Base-by-base conservation (phyloP, 2,329 filamentous ascomycete genomes). In the Colletotrichum salicis region DNA sequence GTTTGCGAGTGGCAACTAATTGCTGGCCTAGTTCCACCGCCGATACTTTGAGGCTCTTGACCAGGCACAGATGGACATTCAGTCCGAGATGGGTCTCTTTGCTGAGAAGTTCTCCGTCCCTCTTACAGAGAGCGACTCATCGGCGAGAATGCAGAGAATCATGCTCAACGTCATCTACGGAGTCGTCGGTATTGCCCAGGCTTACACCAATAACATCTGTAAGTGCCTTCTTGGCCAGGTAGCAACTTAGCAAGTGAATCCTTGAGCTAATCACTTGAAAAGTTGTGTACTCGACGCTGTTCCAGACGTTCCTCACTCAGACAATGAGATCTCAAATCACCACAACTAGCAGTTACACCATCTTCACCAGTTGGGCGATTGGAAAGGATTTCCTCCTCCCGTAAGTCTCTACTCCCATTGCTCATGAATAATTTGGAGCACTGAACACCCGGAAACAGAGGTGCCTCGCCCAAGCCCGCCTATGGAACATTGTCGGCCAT, bases 301-400 rank as follows among this genome's bases (percentile, higher is more conserved):
- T 41, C 37, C 37, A 41, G 37, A 41, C 13, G 19, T 41, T 41
- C 2, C 37, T 41, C 15, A 41, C 37, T 8, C 64, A 67, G 15
- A 56, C 60, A 4, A 61, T 41, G 64, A 57, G 57, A 5, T 55
- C 64, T 15, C 65, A 67, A 0, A 7, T 67, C 8, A 67, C 59
- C 5, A 48, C 65, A 5, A 63, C 58, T 0, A 24, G 4, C 8
- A 64, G 65, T 67, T 67, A 67, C 35, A 48, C 24, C 22, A 56
- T 67, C 58, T 63, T 67, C 10, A 67, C 65, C 12, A 33, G 48
- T 31, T 64, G 65, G 65, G 65, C 65, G 3, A 35, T 67, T n/a
- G 65, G 58, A 29, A 67, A 67, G 65, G 65, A 67, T 13, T 67
- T 45, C n/a, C 15, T 67, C 22, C 58, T 67, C 3, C 65, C 65